Percentiles rank a stretch among this genome's conserved stretches.
These are phyloP conservation scores for Lipomyces yamadae DNA, from an alignment of 805 yeast genomes.

Conservation along the genomic window DNA sequence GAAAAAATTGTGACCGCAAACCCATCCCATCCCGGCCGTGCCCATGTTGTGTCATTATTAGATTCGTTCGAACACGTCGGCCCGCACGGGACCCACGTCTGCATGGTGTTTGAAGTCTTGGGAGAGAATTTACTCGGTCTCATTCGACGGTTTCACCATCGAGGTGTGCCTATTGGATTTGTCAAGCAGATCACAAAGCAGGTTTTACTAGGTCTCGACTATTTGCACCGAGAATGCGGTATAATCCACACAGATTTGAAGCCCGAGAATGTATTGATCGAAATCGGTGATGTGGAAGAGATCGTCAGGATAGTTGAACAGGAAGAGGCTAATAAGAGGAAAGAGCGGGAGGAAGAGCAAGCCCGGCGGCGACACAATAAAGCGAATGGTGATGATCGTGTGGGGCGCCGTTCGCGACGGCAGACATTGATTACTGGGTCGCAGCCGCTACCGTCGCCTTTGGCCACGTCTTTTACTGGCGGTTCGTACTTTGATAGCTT, in stretches of 20 bases:
- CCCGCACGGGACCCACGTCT: conserved; percentile 89
- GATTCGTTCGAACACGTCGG: conserved; percentile 88
- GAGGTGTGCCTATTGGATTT: conserved; percentile 75
- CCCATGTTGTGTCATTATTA: conserved; percentile 74
- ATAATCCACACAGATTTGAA: conserved; percentile 75
- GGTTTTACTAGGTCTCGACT: conserved; percentile 71
- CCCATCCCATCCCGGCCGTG: conserved; percentile 76
- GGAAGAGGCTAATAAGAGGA: conserved; percentile 53
- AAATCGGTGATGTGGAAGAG: conserved; percentile 81
- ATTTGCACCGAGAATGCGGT: conserved; percentile 72
- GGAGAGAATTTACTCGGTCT: conserved; percentile 92
- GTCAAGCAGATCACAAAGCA: conserved; percentile 85
- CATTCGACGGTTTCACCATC: conserved; percentile 74
- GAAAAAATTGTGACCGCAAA: conserved; percentile 65
- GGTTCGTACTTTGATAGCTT: conserved; percentile 39
- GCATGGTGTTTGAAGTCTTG: conserved; percentile 96
- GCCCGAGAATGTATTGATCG: conserved; percentile 77
- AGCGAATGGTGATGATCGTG: conserved; percentile 31
- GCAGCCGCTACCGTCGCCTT: conserved; percentile 89
- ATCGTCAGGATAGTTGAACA: conserved; percentile 74
- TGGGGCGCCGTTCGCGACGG: conserved; percentile 61
- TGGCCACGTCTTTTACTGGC: conserved; percentile 54
- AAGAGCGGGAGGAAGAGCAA: conserved; percentile 49
- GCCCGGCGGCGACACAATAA: conserved; percentile 29
- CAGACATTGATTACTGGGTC: conserved; percentile 85